Conservation (phyloP, 2,329 filamentous ascomycete genomes). For the Aspergillus hortae region DNA sequence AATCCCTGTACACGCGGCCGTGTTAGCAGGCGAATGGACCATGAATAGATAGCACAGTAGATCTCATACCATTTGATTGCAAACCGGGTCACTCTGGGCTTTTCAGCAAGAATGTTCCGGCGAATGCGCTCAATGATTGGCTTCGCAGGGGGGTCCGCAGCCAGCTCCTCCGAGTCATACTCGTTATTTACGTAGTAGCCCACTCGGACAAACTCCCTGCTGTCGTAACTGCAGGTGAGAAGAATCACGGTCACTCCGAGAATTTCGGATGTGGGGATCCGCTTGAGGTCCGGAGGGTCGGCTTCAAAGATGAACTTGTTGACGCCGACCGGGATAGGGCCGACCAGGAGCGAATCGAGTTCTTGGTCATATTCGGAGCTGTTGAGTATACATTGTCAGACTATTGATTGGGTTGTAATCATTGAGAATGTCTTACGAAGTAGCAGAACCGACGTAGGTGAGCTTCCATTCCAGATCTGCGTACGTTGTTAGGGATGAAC, state of each 20-base stretch:
- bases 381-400: constrained; percentile 3
- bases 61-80: constrained; percentile 86
- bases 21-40: not conserved
- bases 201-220: constrained; percentile 93
- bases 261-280: constrained; percentile 92
- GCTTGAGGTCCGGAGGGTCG: constrained; percentile 81
- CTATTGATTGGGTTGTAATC: constrained; percentile 19
- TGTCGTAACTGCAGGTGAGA: constrained; percentile 93
- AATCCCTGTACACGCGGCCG: constrained; percentile 64
- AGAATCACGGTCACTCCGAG: constrained; percentile 96
- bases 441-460: constrained; percentile 97
- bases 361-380: constrained; percentile 98
- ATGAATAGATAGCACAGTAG: not conserved
- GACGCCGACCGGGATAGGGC: constrained; percentile 93
- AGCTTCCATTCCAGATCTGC: constrained; percentile 98
- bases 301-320: constrained; percentile 99
- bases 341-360: constrained; percentile 92
- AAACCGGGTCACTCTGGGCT: constrained; percentile 94
- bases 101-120: constrained; percentile 91
- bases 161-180: constrained; percentile 88
- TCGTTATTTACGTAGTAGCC: constrained; percentile 99
- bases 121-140: constrained; percentile 88
- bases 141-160: constrained; percentile 84
- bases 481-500: not conserved
- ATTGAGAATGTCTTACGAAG: constrained; percentile 64